Conservation (phyloP, 1,284 basidiomycete species). For the Microbotryum silenes-acaulis region DNA sequence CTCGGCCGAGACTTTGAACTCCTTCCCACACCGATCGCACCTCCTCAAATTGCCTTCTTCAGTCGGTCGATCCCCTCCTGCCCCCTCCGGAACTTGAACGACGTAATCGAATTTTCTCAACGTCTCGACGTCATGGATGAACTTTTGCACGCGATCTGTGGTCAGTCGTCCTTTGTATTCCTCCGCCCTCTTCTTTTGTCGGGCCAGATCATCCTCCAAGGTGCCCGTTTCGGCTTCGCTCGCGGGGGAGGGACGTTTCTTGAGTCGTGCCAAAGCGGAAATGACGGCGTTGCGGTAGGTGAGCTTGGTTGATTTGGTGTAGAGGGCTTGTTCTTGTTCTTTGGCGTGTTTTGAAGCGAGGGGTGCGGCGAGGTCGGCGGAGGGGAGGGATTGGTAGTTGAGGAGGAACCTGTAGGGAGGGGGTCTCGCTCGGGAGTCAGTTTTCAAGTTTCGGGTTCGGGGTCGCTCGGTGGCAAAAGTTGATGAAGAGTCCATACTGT, state of each 20-base stretch:
- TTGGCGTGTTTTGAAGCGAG: constrained; percentile 54
- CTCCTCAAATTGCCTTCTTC: constrained; percentile 56
- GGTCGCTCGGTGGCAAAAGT: background rate
- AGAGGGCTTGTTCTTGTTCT: constrained; percentile 66
- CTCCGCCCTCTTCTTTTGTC: constrained; percentile 1
- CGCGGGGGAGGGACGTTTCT: constrained; percentile 59
- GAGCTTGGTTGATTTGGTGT: constrained; percentile 58
- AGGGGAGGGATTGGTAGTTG: constrained; percentile 28
- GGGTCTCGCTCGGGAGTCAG: background rate
- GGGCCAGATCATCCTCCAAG: constrained; percentile 54
- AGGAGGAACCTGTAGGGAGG: constrained; percentile 19
- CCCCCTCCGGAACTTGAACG: constrained; percentile 54
- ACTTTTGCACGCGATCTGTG: constrained; percentile 43
- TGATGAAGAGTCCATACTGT: constrained; percentile 46
- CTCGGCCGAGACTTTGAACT: constrained; percentile 56
- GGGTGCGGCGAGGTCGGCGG: constrained; percentile 10
- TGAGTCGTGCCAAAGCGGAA: constrained; percentile 60
- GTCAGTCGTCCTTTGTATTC: constrained; percentile 19
- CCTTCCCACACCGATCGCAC: constrained; percentile 68
- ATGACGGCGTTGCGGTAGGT: constrained; percentile 75
- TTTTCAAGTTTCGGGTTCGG: too few relatives aligned
- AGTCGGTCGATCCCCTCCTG: constrained; percentile 56
- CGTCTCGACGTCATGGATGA: constrained; percentile 45
- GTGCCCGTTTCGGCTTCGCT: constrained; percentile 74
- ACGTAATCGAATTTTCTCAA: constrained; percentile 65